Conservation (phyloP, 78 protist species). For the Chrysochromulina parva region DNA sequence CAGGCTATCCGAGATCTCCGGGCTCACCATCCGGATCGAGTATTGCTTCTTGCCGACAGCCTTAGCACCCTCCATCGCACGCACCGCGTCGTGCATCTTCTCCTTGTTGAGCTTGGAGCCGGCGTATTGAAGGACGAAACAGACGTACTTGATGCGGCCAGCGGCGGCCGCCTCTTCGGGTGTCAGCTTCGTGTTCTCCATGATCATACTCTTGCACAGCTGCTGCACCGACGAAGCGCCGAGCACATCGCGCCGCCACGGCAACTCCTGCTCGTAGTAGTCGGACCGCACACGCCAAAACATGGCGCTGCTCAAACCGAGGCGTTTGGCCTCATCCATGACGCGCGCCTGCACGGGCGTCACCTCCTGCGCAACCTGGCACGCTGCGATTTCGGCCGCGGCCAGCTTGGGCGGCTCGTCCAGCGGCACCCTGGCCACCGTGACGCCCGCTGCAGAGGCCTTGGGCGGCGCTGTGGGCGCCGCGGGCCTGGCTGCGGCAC, state of each 20-base stretch:
- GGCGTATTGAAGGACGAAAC: constrained; percentile 5
- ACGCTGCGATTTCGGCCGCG: too few species aligned
- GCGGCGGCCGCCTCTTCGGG: neutral
- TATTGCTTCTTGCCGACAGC: constrained; percentile 17
- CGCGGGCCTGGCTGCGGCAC: too few species aligned
- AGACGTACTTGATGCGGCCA: neutral
- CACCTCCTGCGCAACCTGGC: too few species aligned
- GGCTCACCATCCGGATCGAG: neutral
- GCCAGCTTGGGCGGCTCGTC: too few species aligned
- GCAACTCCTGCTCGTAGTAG: neutral
- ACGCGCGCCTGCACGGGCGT: neutral
- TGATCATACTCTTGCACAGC: constrained; percentile 23
- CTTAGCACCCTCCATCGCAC: neutral
- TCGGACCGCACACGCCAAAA: neutral
- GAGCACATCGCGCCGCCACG: neutral
- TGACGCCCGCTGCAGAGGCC: too few species aligned
- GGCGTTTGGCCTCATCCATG: neutral
- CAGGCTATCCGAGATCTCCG: neutral
- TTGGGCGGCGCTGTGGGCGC: too few species aligned
- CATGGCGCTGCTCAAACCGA: neutral
- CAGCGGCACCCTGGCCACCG: too few species aligned
- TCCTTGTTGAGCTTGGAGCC: neutral
- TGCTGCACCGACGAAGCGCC: neutral
- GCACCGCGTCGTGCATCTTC: neutral
- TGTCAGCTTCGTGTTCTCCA: neutral